Evolutionary conservation across 176 grass and related monocot genomes (phyloP), one percentile per base, ranked within the genome.

Genomic region (Bromus sterilis): DNA sequence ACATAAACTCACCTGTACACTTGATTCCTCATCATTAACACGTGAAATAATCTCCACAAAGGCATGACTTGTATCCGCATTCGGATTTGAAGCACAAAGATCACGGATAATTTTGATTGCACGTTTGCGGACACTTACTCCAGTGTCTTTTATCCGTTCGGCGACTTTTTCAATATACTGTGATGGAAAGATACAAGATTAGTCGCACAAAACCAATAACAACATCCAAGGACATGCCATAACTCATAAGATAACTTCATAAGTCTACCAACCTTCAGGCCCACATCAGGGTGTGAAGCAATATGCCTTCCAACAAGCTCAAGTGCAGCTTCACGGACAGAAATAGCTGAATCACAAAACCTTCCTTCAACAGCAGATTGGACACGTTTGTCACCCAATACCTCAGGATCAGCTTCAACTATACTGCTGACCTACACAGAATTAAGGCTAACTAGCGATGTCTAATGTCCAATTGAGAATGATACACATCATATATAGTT

Each of bases 1-100:
- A 62, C 49, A 81, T 59, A 70, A 71, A 58, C 66, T 84, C 71
- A 95, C 96, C 96, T 99, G 96, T 84, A 99, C 89, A 72, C 96
- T 99, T 61, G 96, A 95, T 87, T 99, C 96, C 53, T 99, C 96
- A 49, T 99, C 96, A 73, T 93, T 99, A 84, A 99, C 96, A 72
- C 96, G 96, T 49, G 96, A 99, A 88, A 99, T 94, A 40, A 99
- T 99, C 91, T 95, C 93, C 34, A 91, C 94, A 91, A 99, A 99
- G 46, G 93, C 96, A 85, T 60, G 67, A 74, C 91, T 93, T 71
- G 82, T 89, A 51, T 89, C 91, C 2, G 85, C 79, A 24, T 88
- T 90, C 21, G 93, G 84, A 72, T 95, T 93, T 37, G 96, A 93
- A 80, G 93, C 92, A 86, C 93, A 99, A 30, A 99, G 80, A 75